Conservation (phyloP, 345 rosid species). For the Salix arbutifolia region DNA sequence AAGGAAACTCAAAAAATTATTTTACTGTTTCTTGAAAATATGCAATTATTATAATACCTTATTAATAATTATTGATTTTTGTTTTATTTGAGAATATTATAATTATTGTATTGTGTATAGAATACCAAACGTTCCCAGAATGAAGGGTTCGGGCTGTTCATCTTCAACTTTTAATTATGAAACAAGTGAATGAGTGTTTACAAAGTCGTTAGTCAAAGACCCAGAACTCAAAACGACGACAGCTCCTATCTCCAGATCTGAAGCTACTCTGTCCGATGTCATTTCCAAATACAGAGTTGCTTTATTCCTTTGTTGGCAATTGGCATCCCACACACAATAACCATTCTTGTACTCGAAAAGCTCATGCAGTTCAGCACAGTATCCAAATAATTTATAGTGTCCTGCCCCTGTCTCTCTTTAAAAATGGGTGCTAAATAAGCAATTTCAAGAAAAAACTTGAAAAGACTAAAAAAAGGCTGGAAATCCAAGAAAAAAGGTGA, state of each 20-base stretch:
- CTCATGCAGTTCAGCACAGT: conserved; percentile 15
- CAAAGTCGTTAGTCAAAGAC: conserved; percentile 10
- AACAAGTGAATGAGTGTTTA: background rate
- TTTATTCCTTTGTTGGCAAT: background rate
- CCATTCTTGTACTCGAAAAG: conserved; percentile 15
- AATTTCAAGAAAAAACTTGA: background rate
- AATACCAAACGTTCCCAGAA: background rate
- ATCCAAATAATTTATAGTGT: conserved; percentile 17
- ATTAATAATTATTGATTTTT: no score
- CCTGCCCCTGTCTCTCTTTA: conserved; percentile 6
- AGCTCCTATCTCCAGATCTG: background rate
- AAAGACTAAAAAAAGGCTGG: conserved; percentile 16
- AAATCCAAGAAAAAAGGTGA: conserved; percentile 23
- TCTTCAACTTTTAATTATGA: background rate
- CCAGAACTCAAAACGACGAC: background rate
- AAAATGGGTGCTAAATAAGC: background rate
- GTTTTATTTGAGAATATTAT: no score
- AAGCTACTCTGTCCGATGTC: background rate
- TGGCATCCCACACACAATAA: background rate
- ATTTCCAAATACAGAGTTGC: background rate
- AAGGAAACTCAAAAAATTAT: no score
- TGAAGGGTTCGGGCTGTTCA: background rate
- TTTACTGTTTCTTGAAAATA: no score
- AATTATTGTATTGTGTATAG: no score
- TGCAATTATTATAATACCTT: no score